Evolutionary conservation across 306 rosid genomes (phyloP).

Genomic region (Acacia melanoxylon): DNA sequence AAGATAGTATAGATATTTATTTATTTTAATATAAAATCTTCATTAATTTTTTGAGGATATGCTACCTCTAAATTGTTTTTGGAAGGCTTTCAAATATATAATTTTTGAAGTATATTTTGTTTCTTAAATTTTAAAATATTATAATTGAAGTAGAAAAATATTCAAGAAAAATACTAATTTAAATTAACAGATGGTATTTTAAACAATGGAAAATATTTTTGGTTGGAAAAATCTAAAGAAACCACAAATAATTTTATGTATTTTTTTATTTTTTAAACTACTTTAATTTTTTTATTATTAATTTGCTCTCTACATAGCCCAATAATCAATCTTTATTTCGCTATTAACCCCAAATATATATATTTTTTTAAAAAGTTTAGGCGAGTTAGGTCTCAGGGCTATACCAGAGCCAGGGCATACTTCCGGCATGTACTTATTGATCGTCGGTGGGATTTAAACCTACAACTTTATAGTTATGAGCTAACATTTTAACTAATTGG

Average conservation of each 20-base stretch:
- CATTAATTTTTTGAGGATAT: background rate
- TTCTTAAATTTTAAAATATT: no score
- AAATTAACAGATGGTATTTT: background rate
- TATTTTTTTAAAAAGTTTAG: no score
- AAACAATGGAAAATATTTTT: background rate
- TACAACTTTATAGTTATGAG: no score
- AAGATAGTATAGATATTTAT: background rate
- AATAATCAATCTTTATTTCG: background rate
- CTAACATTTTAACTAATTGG: no score
- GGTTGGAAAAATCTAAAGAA: background rate
- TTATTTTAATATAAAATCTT: background rate
- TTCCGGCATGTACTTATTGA: no score
- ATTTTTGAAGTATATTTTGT: background rate
- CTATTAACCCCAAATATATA: no score
- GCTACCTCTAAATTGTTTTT: background rate
- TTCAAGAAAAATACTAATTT: background rate
- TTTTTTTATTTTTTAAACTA: background rate
- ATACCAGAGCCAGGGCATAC: no score
- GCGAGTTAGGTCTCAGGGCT: no score
- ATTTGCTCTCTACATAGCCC: background rate
- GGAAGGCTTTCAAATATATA: background rate
- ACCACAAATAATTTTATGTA: background rate
- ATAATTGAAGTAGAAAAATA: background rate
- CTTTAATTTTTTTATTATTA: background rate
- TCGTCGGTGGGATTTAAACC: no score